Conservation (phyloP, 2,329 filamentous ascomycete genomes). For the Xylariaceae sp. region DNA sequence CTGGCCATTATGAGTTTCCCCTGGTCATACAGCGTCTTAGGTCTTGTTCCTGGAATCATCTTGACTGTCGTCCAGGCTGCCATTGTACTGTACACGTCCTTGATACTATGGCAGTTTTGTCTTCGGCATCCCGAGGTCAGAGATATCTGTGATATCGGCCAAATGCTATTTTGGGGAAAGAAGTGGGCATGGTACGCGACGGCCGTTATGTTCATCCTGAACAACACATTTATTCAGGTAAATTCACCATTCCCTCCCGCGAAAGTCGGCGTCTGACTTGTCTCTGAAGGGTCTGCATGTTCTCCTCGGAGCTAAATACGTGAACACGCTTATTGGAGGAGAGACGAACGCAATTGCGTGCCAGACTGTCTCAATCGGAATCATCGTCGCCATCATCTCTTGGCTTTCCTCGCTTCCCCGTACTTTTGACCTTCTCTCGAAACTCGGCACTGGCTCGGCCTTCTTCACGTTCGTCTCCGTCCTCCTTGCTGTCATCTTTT, state of each 20-base stretch:
- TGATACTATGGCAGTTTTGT: constrained; percentile 67
- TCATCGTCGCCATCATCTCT: constrained; percentile 71
- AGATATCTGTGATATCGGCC: constrained; percentile 93
- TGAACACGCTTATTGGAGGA: constrained; percentile 80
- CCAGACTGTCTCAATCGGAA: constrained; percentile 78
- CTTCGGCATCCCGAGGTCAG: constrained; percentile 85
- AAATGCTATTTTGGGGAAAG: constrained; percentile 87
- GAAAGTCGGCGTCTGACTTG: constrained; percentile 12
- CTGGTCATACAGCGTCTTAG: constrained; percentile 85
- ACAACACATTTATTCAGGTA: constrained; percentile 88
- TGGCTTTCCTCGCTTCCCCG: constrained; percentile 79
- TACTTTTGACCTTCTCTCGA: constrained; percentile 78
- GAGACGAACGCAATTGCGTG: constrained; percentile 55
- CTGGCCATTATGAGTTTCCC: constrained; percentile 93
- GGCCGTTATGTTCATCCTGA: constrained; percentile 85
- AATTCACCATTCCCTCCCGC: constrained; percentile 9
- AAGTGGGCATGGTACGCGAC: constrained; percentile 67
- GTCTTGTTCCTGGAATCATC: constrained; percentile 83
- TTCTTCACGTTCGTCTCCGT: constrained; percentile 90
- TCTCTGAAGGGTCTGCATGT: constrained; percentile 69
- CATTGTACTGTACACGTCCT: constrained; percentile 74
- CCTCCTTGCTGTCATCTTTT: constrained; percentile 77
- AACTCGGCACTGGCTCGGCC: constrained; percentile 75
- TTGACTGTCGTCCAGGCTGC: constrained; percentile 75
- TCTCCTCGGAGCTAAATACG: constrained; percentile 78